Percentiles rank a stretch among this genome's conserved stretches.
Conservation (phyloP, 176 grass and related monocot species). For the Alloteropsis semialata region DNA sequence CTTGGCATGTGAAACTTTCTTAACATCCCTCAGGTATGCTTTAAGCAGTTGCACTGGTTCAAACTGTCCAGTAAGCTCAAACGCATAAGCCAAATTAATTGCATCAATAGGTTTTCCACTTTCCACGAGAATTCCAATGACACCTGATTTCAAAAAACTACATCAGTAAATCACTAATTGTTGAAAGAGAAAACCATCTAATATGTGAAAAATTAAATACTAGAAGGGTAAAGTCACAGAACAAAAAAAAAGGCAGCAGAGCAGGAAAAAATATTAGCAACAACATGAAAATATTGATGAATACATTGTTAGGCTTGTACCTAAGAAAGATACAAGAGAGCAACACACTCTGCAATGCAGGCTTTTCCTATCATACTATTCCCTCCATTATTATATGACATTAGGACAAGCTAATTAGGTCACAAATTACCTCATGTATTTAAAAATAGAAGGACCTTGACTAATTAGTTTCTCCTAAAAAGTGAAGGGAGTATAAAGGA, state of each 20-base stretch:
- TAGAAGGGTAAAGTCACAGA: not conserved
- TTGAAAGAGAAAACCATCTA: not conserved
- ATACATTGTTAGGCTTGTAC: not conserved
- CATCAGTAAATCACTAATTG: slow-evolving; percentile 8
- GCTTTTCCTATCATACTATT: not conserved
- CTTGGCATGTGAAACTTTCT: slow-evolving; percentile 55
- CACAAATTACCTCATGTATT: too few species aligned
- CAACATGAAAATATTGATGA: not conserved
- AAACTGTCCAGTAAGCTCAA: slow-evolving; percentile 74
- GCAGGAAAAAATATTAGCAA: slow-evolving; percentile 6
- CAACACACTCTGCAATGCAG: not conserved
- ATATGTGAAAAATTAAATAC: not conserved
- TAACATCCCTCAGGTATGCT: slow-evolving; percentile 76
- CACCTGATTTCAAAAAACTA: slow-evolving; percentile 50
- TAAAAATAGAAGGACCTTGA: too few species aligned
- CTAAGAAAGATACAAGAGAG: not conserved
- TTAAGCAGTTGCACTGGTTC: slow-evolving; percentile 76
- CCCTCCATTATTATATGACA: too few species aligned
- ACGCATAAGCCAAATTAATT: slow-evolving; percentile 76
- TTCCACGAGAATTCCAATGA: slow-evolving; percentile 69
- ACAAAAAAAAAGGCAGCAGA: slow-evolving; percentile 1
- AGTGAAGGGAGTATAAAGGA: not conserved
- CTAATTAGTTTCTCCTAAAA: too few species aligned
- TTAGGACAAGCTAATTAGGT: too few species aligned
- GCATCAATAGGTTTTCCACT: slow-evolving; percentile 80